A percentile compares a stretch with the other conserved stretches of the same genome.
Conservation (phyloP, 1,284 basidiomycete genomes). For the Lentinula novae-zelandiae region DNA sequence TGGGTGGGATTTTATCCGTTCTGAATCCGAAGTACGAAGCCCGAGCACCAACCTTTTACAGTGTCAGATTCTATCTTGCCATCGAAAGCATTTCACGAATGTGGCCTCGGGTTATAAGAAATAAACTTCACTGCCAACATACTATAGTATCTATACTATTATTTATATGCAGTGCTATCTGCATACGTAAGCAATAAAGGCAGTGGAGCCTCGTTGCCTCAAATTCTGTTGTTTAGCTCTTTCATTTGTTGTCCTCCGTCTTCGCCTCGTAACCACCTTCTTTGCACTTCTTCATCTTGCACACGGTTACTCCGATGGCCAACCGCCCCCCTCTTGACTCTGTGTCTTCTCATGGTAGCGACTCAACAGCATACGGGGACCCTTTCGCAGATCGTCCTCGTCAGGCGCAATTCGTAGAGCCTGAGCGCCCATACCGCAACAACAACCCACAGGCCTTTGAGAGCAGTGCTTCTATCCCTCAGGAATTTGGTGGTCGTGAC, state of each 20-base stretch:
- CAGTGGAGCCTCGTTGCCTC: constrained; percentile 10
- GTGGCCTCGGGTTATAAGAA: no score
- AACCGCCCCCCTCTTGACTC: constrained; percentile 42
- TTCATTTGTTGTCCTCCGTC: background rate
- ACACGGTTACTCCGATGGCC: constrained; percentile 36
- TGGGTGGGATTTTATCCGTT: background rate
- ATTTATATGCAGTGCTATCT: background rate
- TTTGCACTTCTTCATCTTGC: background rate
- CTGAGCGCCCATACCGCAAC: constrained; percentile 43
- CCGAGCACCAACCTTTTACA: background rate
- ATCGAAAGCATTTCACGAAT: no score
- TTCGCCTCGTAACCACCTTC: background rate
- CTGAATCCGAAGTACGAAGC: background rate
- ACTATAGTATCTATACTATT: no score
- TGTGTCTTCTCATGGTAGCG: constrained; percentile 30
- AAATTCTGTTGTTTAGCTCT: background rate
- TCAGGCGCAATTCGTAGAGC: constrained; percentile 58
- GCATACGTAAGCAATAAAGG: background rate
- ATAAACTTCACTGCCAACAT: no score
- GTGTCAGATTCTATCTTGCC: no score
- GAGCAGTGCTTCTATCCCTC: constrained; percentile 52
- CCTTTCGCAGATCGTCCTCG: constrained; percentile 68
- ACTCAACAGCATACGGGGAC: constrained; percentile 41
- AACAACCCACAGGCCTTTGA: constrained; percentile 39
- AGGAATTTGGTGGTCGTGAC: constrained; percentile 44